Evolutionary conservation across 1,284 basidiomycete species (phyloP), one percentile per base, ranked within the genome.

Genomic region (Naganishia albida): DNA sequence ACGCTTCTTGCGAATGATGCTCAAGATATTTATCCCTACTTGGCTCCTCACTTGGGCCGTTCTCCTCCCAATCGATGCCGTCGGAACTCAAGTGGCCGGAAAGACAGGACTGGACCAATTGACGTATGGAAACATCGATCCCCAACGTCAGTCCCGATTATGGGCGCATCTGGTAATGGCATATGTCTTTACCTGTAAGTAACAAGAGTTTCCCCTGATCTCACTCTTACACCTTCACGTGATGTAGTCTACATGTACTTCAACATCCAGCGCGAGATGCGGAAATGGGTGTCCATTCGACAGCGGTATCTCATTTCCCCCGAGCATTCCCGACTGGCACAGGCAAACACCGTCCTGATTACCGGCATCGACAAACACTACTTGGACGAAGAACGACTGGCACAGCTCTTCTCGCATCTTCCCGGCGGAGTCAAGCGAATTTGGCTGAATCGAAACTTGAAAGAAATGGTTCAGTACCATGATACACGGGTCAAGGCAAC

Each of bases 351-450:
- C 0, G 86, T 92, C 3, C 84, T 92, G 52, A 83, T 91, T 68
- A 89, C 88, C 0, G 85, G 85, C 53, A 84, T 91, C 12, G 88
- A 88, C 1, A 82, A 84, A 18, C 82, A 85, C 55, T 81, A 87
- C 63, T 81, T 84, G 42, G 83, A 83, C 66, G 85, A 88, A 73
- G 78, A 80, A 20, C 84, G 85, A 68, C 80, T 91, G 42, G 81
- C 82, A 30, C 81, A 83, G 60, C 84, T 89, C 57, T 87, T 87
- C 64, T 82, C 82, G 46, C 86, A 88, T 71, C 82, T 91, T 0
- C 89, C 89, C 7, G 89, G 89, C 16, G 89, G 89, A 0, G 83
- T 89, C n/a, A 85, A 87, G 74, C 81, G 84, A 54, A 84, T 91
- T 49, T 91, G 89, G 90, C 79, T 91, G 62, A 87, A 86, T 71